Evolutionary conservation across 306 rosid genomes (phyloP).

Genomic region (Lathyrus sativus): DNA sequence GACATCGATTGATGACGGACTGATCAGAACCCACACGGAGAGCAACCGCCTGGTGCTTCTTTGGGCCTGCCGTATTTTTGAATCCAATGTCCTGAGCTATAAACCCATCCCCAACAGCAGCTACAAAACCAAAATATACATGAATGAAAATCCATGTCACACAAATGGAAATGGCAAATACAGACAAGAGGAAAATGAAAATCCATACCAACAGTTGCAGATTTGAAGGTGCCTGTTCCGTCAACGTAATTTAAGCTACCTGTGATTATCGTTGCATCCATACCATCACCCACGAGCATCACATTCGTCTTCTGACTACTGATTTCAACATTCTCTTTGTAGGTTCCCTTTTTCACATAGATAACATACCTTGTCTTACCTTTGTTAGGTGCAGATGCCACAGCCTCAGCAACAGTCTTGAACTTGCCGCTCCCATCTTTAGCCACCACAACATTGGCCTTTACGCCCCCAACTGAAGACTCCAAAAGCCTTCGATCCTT

Average conservation of each 20-base stretch:
- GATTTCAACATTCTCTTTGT: constrained; percentile 54
- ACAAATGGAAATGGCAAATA: not conserved
- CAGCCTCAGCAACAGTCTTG: constrained; percentile 57
- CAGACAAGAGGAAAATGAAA: not conserved
- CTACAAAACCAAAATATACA: constrained; percentile 37
- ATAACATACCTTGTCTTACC: constrained; percentile 43
- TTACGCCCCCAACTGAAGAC: constrained; percentile 24
- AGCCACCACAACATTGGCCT: constrained; percentile 66
- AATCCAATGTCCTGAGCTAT: constrained; percentile 72
- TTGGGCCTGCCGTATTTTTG: constrained; percentile 69
- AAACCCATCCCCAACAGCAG: constrained; percentile 75
- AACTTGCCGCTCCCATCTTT: constrained; percentile 66
- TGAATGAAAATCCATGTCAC: not conserved
- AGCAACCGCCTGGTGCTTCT: constrained; percentile 75
- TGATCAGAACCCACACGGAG: constrained; percentile 63
- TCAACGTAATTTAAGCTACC: constrained; percentile 56
- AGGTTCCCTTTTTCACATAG: constrained; percentile 39
- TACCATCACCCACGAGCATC: constrained; percentile 69
- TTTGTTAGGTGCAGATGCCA: constrained; percentile 52
- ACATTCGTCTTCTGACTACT: constrained; percentile 49
- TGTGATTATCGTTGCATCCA: constrained; percentile 59
- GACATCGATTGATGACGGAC: constrained; percentile 67
- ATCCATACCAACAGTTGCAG: constrained; percentile 52
- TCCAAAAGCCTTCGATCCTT: constrained; percentile 49
- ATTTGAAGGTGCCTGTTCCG: constrained; percentile 51